Evolutionary conservation across 2,329 filamentous ascomycete genomes (phyloP), one percentile per base, ranked within the genome.

Genomic region (Lasiodiplodia hormozganensis): DNA sequence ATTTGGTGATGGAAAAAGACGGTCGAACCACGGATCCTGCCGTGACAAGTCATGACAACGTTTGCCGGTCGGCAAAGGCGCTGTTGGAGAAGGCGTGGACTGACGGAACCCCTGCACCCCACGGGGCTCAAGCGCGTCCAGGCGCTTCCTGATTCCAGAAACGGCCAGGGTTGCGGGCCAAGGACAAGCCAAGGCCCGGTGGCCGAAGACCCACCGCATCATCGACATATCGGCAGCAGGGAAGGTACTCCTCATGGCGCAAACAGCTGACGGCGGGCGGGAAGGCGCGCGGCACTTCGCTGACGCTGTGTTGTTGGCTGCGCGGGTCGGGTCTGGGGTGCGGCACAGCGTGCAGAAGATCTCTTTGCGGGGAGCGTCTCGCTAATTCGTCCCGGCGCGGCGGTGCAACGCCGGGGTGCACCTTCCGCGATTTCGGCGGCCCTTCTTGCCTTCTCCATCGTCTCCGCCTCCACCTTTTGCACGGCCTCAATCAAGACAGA

Each of bases 311-410:
- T 47, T 18, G 25, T 7, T 51, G 58, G 57, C 57, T 49, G 57
- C 12, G 5, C 28, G 7, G 18, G 54, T 5, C 36, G 36, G 14
- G n/a, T 23, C n/a, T 21, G 21, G n/a, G 56, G 56, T 31, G 40
- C 25, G 40, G 58, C 28, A 25, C 38, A 16, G 57, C 23, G 14
- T 49, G 56, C 28, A 51, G 58, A 16, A 34, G 58, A 62, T 62
- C 58, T 28, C 14, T 36, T 52, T 64, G 60, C 47, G 60, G 60
- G 60, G 60, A 64, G 60, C 60, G 47, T 64, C 47, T 64, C 60
- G 60, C 60, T 64, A 52, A 25, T 11, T 8, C 43, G 7, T 31
- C 28, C 38, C 25, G 21, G 18, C 6, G 7, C 18, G 28, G n/a
- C 25, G 52, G 52, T 23, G 34, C n/a, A 23, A 6, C 12, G 10